Base-by-base conservation (phyloP, 2,329 filamentous ascomycete genomes). In the Emergomyces orientalis region DNA sequence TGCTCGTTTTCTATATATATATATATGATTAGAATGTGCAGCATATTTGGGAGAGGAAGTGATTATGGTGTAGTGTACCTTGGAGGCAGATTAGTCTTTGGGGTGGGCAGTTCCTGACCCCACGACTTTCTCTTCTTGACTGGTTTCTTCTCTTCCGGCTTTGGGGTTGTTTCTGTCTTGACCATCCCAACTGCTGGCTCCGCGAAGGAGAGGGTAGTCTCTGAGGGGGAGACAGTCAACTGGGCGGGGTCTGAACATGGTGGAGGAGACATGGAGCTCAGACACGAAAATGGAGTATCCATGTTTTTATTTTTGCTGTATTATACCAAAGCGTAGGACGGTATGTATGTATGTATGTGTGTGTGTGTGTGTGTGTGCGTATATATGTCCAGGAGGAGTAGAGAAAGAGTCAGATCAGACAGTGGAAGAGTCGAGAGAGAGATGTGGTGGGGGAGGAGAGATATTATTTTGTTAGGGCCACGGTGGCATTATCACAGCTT, bases 91-190 rank as follows among this genome's bases (percentile, higher is more conserved):
- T 93, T 95, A 39, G 94, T 97, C 84, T 97, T 97, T 52, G 94
- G 94, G 73, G 95, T 90, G 22, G 94, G 94, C 49, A 97, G 86
- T 75, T 96, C 90, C 77, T 99, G 94, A 59, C 94, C 94, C 94
- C 94, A 99, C 58, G 94, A 97, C 80, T 97, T 99, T 71, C 94
- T 84, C 85, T 97, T 97, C 85, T 97, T 97, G 43, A 83, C 79
- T 0, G 84, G 82, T 80, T 90, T 94, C 82, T 89, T 90, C 64
- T 77, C 76, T 56, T 87, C 84, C 0, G 75, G 52, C 65, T 68
- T 72, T 45, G 47, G 67, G n/a, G 32, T 32, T 37, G 34, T 8
- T 39, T 30, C 65, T 32, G 68, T 65, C 32, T 69, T 63, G 9
- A 60, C 61, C 63, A 70, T 71, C 2, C 67, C 63, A 25, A 71